Evolutionary conservation across 2,329 filamentous ascomycete genomes (phyloP).

Genomic region (Monilinia aucupariae): DNA sequence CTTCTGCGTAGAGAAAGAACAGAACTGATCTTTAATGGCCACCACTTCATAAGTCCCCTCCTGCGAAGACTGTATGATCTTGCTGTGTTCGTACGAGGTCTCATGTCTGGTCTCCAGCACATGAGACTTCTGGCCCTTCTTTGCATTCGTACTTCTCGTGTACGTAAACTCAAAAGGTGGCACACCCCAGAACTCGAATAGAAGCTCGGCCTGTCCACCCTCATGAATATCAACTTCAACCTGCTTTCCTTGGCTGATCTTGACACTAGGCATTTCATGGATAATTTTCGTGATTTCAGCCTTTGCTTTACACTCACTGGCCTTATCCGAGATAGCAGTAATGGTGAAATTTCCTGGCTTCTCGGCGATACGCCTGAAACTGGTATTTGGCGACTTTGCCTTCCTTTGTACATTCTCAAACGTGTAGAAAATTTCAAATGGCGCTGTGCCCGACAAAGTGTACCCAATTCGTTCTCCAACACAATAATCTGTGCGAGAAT

Average conservation of each 20-base stretch:
- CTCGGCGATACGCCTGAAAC: constrained; percentile 89
- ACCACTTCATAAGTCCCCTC: constrained; percentile 98
- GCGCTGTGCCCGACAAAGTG: constrained; percentile 81
- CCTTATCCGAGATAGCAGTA: constrained; percentile 79
- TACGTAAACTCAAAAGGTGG: constrained; percentile 98
- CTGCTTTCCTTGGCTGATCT: constrained; percentile 77
- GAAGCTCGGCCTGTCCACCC: constrained; percentile 85
- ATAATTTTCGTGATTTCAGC: constrained; percentile 77
- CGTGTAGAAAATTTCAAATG: constrained; percentile 88
- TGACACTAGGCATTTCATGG: constrained; percentile 86
- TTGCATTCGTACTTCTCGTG: constrained; percentile 80
- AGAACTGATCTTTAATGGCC: constrained; percentile 88
- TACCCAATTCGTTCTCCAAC: constrained; percentile 93
- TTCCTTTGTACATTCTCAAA: constrained; percentile 76
- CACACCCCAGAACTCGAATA: constrained; percentile 92
- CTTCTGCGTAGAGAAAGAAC: constrained; percentile 74
- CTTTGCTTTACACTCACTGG: constrained; percentile 77
- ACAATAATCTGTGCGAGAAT: constrained; percentile 82
- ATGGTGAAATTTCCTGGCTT: constrained; percentile 84
- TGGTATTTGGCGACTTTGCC: constrained; percentile 72
- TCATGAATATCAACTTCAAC: constrained; percentile 91
- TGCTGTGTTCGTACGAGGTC: constrained; percentile 71
- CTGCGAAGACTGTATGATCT: constrained; percentile 78
- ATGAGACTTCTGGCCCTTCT: constrained; percentile 67
- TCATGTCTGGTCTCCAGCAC: constrained; percentile 91